Conservation (phyloP, 2,329 filamentous ascomycete species). For the Sarocladiaceae sp. region DNA sequence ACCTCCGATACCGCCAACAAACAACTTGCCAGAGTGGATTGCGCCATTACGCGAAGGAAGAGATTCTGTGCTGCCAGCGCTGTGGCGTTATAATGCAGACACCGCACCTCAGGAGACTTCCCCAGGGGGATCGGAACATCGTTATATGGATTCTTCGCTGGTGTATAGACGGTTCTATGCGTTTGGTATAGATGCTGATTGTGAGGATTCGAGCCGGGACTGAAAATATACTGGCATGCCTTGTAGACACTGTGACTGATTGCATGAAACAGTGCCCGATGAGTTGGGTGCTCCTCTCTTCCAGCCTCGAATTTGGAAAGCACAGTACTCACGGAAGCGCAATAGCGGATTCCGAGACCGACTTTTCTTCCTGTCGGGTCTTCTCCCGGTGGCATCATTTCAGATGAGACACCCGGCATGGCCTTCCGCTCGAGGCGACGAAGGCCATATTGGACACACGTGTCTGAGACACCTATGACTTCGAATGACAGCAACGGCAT, state of each 20-base stretch:
- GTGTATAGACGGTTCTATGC: not conserved
- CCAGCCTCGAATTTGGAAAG: not conserved
- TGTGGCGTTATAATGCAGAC: not conserved
- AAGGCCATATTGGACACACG: not conserved
- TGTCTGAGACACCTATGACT: not conserved
- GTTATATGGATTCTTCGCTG: not conserved
- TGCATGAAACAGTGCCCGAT: not conserved
- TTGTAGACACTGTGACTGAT: not conserved
- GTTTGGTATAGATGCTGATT: not conserved
- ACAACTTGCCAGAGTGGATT: not conserved
- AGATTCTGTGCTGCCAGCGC: not conserved
- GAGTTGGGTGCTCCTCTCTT: not conserved
- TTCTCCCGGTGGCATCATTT: not conserved
- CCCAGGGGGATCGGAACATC: not conserved
- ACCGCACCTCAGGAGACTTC: not conserved
- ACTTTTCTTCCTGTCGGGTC: not conserved
- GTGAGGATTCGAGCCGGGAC: not conserved
- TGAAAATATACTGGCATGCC: not conserved
- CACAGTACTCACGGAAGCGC: not conserved
- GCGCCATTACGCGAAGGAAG: not conserved
- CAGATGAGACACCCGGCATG: not conserved
- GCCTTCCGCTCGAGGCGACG: not conserved
- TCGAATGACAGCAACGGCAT: not conserved
- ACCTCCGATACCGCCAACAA: not conserved
- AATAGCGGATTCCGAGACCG: not conserved